Evolutionary conservation across 352 stramenopile genomes (phyloP), one percentile per base, ranked within the genome.

Genomic region (Globisporangium paroecandrum): DNA sequence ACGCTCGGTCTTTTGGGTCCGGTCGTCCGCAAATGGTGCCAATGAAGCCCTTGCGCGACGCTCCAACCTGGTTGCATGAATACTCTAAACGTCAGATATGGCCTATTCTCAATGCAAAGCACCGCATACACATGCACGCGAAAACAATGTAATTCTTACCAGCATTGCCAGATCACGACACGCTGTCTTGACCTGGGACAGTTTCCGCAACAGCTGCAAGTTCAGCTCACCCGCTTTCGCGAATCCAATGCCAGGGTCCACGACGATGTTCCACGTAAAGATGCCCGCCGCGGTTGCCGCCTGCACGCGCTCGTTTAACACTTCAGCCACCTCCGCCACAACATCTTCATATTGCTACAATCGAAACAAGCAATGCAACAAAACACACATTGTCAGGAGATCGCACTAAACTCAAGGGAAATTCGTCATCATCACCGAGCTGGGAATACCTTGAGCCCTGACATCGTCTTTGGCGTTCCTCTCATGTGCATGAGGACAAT

Each of bases 161-260:
- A 94, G 69, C 58, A 94, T 47, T 0, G 86, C 81, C 8, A 91
- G 77, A 13, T 57, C 72, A 5, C 77, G 70, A 57, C 86, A 93
- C 0, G 22, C 43, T 0, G 66, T 32, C 60, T 90, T 91, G 55
- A 94, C 60, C 8, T 69, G 68, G 10, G 70, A 77, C 20, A 98
- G 74, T 18, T 93, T 76, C 46, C 90, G 88, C 22, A 99, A 69
- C 0, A 99, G 68, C 34, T 79, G 74, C 3, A 99, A 68, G 74
- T 99, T 99, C 1, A 96, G 79, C 38, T 94, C 78, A 0, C 87
- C 67, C 69, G 89, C 89, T 73, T 99, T 99, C 18, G 98, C 97
- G 81, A 99, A 99, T 4, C 98, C 98, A 62, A 99, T 98, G 9
- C 98, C 98, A 25, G 97, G 97, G 77, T 99, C 97, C 24, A 99